Percentiles rank a stretch among this genome's conserved stretches.
Conservation (phyloP, 768 basidiomycete species). For the Rhodotorula taiwanensis region DNA sequence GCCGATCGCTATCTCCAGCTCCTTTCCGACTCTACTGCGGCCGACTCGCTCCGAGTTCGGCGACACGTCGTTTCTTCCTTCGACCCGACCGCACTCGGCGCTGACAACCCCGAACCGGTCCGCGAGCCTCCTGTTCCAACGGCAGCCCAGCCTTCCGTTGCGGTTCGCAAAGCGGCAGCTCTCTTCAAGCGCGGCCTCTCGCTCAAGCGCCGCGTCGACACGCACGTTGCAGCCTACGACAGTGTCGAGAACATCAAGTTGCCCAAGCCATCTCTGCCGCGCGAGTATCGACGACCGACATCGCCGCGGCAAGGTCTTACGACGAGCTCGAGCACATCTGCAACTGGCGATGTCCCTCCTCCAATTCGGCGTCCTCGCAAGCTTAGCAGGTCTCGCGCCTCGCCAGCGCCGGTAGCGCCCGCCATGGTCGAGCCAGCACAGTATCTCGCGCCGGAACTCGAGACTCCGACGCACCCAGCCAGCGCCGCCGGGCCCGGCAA, state of each 20-base stretch:
- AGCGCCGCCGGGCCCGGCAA: background rate
- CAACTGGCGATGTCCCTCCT: background rate
- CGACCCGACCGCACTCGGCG: constrained; percentile 11
- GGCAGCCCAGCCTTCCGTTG: background rate
- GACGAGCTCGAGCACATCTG: background rate
- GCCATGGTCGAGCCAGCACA: background rate
- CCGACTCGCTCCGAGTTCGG: background rate
- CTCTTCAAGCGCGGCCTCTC: constrained; percentile 1
- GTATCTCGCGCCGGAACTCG: too few relatives aligned
- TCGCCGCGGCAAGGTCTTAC: too few relatives aligned
- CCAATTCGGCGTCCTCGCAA: background rate
- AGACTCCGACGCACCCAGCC: too few relatives aligned
- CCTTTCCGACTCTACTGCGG: constrained; percentile 6
- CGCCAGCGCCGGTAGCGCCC: too few relatives aligned
- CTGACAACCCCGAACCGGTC: background rate
- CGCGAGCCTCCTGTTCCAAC: background rate
- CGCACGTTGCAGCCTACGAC: constrained; percentile 10
- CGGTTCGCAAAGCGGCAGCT: background rate
- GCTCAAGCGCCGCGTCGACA: constrained; percentile 21
- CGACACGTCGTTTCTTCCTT: constrained; percentile 4
- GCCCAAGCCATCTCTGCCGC: constrained; percentile 1
- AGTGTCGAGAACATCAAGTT: background rate
- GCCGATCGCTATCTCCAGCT: constrained; percentile 18
- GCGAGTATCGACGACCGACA: background rate
- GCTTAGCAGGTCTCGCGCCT: constrained; percentile 6